Evolutionary conservation across 306 rosid species (phyloP), one percentile per base, ranked within the genome.

Genomic region (Chamaecrista fasciculata): DNA sequence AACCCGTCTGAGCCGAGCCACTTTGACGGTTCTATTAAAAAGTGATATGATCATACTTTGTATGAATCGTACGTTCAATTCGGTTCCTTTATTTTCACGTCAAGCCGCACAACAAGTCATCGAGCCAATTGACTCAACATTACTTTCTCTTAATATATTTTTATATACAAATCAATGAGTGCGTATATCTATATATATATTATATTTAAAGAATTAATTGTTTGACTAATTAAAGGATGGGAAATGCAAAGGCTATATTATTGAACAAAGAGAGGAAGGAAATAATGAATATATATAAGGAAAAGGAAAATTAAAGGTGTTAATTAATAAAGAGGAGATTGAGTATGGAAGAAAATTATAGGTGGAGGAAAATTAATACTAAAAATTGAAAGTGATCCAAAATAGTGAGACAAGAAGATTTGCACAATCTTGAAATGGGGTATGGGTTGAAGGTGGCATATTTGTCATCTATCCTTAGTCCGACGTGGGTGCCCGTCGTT

Each of bases 401-500:
- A 49, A 72, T 39, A 66, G 76, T 19, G 82, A 74, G 91, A 85
- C 86, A 85, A 70, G 76, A 79, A 92, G 89, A 89, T 87, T 71
- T 62, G 48, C 58, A 58, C 73, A 65, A 92, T 92, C 96, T 87
- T 74, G 67, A 62, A 39, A 78, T 83, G 90, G 90, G 95, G 64
- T 76, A 80, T 59, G 37, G 15, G 16, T 75, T 83, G 90, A 84
- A 84, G 78, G 79, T 86, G 92, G 86, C 89, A 77, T 76, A 77
- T 87, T 87, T 87, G 95, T 84, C 96, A 70, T 59, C 62, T 83
- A 71, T 73, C 80, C 58, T 63, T 61, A 75, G 52, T 86, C 91
- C 83, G 69, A 87, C 88, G 85, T 86, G 84, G 79, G 43, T 89
- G 92, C 84, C 85, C 86, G 78, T 87, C 85, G 85, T 78, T 82